These are phyloP conservation scores for Mycena polygramma DNA, from an alignment of 768 basidiomycete species.

Conservation along the genomic window DNA sequence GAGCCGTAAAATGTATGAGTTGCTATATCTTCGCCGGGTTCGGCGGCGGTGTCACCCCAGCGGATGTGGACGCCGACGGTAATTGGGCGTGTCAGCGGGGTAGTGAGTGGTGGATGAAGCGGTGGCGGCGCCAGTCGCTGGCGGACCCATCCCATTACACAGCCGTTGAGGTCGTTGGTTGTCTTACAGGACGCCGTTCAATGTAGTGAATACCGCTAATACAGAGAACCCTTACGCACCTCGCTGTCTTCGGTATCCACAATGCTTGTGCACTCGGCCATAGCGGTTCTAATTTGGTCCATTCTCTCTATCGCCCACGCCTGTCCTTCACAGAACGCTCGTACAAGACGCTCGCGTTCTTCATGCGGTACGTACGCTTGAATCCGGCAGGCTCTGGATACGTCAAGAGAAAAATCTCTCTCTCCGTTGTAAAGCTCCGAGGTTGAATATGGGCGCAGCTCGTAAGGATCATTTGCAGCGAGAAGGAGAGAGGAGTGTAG, in stretches of 20 bases:
- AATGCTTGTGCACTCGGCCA: constrained; percentile 31
- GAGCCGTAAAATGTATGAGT: constrained; percentile 29
- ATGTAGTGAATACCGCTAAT: too few relatives aligned
- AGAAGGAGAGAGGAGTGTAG: constrained; percentile 27
- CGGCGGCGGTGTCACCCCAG: constrained; percentile 32
- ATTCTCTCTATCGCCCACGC: constrained; percentile 25
- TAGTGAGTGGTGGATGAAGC: constrained; percentile 11
- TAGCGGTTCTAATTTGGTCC: constrained; percentile 19
- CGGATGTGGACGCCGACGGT: constrained; percentile 31
- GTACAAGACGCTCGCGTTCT: constrained; percentile 22
- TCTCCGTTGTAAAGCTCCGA: constrained; percentile 28
- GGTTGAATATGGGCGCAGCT: constrained; percentile 28
- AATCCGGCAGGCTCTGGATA: constrained; percentile 24
- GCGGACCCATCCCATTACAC: constrained; percentile 34
- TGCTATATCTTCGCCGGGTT: constrained; percentile 10
- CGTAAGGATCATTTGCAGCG: constrained; percentile 17
- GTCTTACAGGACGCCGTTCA: too few relatives aligned
- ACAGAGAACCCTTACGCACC: too few relatives aligned
- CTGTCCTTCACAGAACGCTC: constrained; percentile 26
- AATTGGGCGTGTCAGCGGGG: constrained; percentile 21
- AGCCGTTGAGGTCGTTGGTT: constrained; percentile 32
- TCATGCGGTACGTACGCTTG: constrained; percentile 18
- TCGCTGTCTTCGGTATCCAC: constrained; percentile 26
- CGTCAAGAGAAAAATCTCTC: constrained; percentile 24
- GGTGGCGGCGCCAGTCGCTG: constrained; percentile 23